Percentiles rank a stretch among this genome's conserved stretches.
These are phyloP conservation scores for Ceratobasidium sp. DNA, from an alignment of 1,284 basidiomycete genomes.

Conservation along the genomic window DNA sequence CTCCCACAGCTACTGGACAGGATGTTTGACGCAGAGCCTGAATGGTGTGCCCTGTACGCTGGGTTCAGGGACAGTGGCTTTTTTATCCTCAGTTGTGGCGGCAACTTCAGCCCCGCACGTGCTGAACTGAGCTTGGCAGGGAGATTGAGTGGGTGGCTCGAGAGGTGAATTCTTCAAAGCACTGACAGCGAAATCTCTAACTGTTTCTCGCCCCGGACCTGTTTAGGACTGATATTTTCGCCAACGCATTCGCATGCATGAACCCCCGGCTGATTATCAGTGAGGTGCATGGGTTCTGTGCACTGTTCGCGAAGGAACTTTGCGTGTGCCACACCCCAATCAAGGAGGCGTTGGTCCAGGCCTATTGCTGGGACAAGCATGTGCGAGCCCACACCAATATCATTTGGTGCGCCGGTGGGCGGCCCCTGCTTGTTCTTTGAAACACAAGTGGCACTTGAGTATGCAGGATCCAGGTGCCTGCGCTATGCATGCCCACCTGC, in stretches of 20 bases:
- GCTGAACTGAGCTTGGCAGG: background rate
- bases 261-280: background rate
- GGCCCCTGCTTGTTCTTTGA: too few species aligned
- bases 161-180: background rate
- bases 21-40: background rate
- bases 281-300: background rate
- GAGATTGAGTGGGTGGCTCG: background rate
- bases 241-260: background rate
- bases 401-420: background rate
- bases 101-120: background rate
- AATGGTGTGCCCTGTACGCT: background rate
- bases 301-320: background rate
- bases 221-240: background rate
- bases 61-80: background rate
- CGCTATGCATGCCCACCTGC: too few species aligned
- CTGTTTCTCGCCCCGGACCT: background rate
- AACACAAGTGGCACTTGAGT: too few species aligned
- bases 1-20: background rate
- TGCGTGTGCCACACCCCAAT: background rate
- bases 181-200: too few species aligned
- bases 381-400: background rate
- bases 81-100: background rate
- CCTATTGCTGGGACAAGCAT: background rate
- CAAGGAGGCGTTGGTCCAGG: background rate
- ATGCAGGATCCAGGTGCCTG: too few species aligned